Base-by-base conservation (phyloP, 2,329 filamentous ascomycete species). In the Pyricularia sp. region DNA sequence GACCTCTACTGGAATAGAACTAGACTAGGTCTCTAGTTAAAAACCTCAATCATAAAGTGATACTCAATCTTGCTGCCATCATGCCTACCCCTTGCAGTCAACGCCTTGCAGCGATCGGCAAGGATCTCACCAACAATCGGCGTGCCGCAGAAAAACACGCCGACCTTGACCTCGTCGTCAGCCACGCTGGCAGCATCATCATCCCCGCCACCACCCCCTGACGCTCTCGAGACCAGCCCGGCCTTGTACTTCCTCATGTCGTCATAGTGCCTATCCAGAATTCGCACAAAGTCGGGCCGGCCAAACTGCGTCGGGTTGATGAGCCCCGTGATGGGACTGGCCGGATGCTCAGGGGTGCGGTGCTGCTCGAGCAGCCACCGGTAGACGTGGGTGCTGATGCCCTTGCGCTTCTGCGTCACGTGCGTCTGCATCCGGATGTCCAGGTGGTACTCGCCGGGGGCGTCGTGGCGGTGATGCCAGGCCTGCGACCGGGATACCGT, bases 301-400 rank as follows among this genome's bases (percentile, higher is more conserved):
- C 92, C 92, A 77, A 95, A 93, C 81, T 93, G 95, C 59, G 92
- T 95, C 28, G 92, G 92, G 69, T 91, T 90, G 66, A 91, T 86
- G 33, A 95, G 85, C 68, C 92, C 92, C 0, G 92, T 95, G 77
- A 95, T 94, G 74, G 84, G 82, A 10, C 83, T 85, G n/a, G 80
- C 79, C 0, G 84, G 84, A 67, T 84, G 79, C 2, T 80, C 77
- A 0, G 81, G 74, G 0, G 84, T 86, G 7, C 85, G 83, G 70
- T 86, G 84, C 73, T 81, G 83, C 73, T 87, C 86, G 1, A 88
- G 80, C 0, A 87, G 77, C 79, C 84, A 86, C 6, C 85, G 79
- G 73, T 85, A 87, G 0, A 88, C 80, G 68, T 87, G 83, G 0
- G 82, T 82, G 0, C 80, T 80, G n/a, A 86, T 81, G 50, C 80